phyloP scores from a whole-genome alignment of 345 rosid genomes.

The Theobroma cacao region DNA sequence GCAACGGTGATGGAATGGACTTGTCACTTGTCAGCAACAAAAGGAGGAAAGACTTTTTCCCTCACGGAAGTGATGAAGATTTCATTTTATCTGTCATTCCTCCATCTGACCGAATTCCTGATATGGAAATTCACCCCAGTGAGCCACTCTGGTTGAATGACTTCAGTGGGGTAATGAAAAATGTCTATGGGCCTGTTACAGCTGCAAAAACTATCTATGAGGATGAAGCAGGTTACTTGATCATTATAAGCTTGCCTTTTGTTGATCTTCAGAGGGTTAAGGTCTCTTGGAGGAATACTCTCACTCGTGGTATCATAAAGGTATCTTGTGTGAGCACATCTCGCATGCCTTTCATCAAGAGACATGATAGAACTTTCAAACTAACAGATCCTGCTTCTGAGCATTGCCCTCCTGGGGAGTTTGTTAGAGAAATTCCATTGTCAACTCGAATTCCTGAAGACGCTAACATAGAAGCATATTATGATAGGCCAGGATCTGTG shows the following conservation, averaged over 20 bases:
- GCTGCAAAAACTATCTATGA: conserved; percentile 94
- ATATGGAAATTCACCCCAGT: conserved; percentile 54
- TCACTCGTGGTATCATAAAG: conserved; percentile 74
- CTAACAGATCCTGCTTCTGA: conserved; percentile 86
- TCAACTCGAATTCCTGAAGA: conserved; percentile 92
- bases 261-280: conserved; percentile 91
- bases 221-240: conserved; percentile 75
- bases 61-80: conserved; percentile 63
- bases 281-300: conserved; percentile 95
- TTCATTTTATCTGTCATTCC: conserved; percentile 49
- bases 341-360: conserved; percentile 68
- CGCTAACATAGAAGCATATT: conserved; percentile 89
- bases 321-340: conserved; percentile 85
- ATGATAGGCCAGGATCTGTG: conserved; percentile 80
- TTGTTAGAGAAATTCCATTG: conserved; percentile 81
- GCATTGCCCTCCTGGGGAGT: conserved; percentile 99
- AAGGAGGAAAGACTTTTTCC: conserved; percentile 77
- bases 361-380: conserved; percentile 90
- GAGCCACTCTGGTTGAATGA: conserved; percentile 79
- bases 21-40: conserved; percentile 68
- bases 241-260: conserved; percentile 84
- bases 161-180: conserved; percentile 84
- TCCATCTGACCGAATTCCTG: conserved; percentile 37
- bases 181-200: conserved; percentile 81
- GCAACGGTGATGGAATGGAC: conserved; percentile 64